phyloP scores from a whole-genome alignment of 805 yeast genomes.

The Barnettozyma pratensis region DNA sequence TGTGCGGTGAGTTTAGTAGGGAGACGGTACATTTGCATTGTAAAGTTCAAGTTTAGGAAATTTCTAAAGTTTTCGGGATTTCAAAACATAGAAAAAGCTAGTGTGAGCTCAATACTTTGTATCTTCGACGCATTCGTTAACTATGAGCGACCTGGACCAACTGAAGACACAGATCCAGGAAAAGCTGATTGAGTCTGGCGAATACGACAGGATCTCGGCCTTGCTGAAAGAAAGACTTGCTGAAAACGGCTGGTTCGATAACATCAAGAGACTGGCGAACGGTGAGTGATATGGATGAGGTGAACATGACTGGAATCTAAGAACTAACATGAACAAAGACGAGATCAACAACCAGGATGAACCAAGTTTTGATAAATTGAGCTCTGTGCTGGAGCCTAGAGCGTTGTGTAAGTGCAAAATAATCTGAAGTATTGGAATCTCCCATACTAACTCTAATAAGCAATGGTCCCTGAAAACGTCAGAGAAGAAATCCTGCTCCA shows the following conservation, averaged over 20 bases:
- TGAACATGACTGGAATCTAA: too few species aligned
- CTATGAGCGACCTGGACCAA: constrained; percentile 4
- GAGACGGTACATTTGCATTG: too few species aligned
- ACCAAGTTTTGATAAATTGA: constrained; percentile 49
- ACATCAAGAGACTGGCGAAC: constrained; percentile 57
- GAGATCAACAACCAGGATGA: constrained; percentile 37
- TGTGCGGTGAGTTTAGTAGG: neutral
- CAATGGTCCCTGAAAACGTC: constrained; percentile 62
- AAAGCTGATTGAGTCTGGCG: constrained; percentile 70
- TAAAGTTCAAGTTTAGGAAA: too few species aligned
- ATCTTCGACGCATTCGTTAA: neutral
- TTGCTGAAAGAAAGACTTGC: constrained; percentile 58
- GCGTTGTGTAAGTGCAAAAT: constrained; percentile 46
- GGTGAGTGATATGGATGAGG: constrained; percentile 24
- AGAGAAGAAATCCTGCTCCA: constrained; percentile 53
- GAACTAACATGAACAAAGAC: constrained; percentile 15
- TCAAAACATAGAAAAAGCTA: too few species aligned
- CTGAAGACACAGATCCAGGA: constrained; percentile 62
- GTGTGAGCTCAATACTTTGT: too few species aligned
- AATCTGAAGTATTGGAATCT: neutral
- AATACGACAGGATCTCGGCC: constrained; percentile 67
- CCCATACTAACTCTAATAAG: constrained; percentile 12
- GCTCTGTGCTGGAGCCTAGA: constrained; percentile 50
- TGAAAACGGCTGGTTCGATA: constrained; percentile 84
- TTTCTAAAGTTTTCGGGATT: too few species aligned